A percentile compares a stretch with the other conserved stretches of the same genome.
Conservation (phyloP, 805 yeast genomes). For the Priceomyces haplophilus region DNA sequence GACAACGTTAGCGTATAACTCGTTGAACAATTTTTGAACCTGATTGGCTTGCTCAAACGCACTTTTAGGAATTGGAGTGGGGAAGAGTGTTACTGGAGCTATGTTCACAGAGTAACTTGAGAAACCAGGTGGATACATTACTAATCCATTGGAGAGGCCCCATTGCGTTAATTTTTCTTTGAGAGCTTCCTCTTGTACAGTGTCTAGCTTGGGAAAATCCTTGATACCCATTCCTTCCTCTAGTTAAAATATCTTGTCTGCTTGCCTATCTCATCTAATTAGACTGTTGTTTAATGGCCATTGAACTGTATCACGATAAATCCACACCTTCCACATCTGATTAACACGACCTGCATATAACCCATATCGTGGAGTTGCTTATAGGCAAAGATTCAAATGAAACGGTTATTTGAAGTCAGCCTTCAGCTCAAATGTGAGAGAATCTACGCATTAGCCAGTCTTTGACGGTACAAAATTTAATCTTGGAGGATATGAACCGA, state of each 20-base stretch:
- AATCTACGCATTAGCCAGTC: too few species aligned
- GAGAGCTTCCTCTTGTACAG: slow-evolving; percentile 28
- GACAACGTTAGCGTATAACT: slow-evolving; percentile 69
- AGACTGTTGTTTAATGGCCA: not conserved
- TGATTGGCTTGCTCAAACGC: slow-evolving; percentile 65
- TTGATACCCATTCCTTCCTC: slow-evolving; percentile 14
- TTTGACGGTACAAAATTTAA: too few species aligned
- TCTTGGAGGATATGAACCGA: too few species aligned
- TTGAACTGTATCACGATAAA: not conserved
- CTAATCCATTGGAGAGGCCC: slow-evolving; percentile 74
- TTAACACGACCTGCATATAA: not conserved
- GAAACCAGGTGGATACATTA: slow-evolving; percentile 71
- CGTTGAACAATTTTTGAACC: slow-evolving; percentile 69
- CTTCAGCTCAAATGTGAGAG: too few species aligned
- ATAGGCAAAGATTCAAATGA: too few species aligned
- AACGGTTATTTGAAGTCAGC: too few species aligned
- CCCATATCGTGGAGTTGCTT: too few species aligned
- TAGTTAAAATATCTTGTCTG: too few species aligned
- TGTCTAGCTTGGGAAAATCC: slow-evolving; percentile 32
- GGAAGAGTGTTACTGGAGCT: slow-evolving; percentile 89
- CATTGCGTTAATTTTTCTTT: slow-evolving; percentile 62
- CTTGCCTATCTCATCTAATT: too few species aligned
- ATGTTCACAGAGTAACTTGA: slow-evolving; percentile 42
- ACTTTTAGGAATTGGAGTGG: slow-evolving; percentile 77
- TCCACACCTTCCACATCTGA: not conserved